Base-by-base conservation (phyloP, 1,284 basidiomycete species). In the Polyporus tsugae region DNA sequence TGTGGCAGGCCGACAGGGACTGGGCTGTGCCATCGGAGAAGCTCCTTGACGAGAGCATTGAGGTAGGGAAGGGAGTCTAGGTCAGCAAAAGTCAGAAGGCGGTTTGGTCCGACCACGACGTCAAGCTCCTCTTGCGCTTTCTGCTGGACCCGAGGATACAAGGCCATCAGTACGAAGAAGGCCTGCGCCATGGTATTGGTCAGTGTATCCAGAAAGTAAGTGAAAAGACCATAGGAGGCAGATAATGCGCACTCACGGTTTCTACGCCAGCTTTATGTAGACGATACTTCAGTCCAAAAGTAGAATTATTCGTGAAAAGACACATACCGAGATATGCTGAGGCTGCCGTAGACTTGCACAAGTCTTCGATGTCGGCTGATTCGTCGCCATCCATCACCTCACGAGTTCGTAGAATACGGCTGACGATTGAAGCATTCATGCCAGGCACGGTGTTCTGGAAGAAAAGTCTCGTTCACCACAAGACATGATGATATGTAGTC, bases 61-160 rank as follows among this genome's bases (percentile, higher is more conserved):
- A 80, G 64, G 64, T 80, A 81, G 0, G 79, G 77, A 17, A 82
- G 62, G 6, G 62, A 53, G 1, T 64, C 58, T 6, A 74, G 61
- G 58, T 82, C 80, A 4, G 63, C 65, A 38, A 80, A 76, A 5
- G 69, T 72, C 0, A 81, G 81, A 4, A 81, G 64, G 19, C 78
- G 70, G 2, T 73, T 70, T 2, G 38, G 22, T 11, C 78, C 78
- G 39, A 79, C 65, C 7, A 79, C 74, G 5, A 49, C 36, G 62
- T 81, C 79, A 17, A 81, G 62, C 62, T 81, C 78, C 38, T 63
- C 70, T 57, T 79, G 79, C 4, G 79, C 80, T 35, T 74, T 74
- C 29, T 66, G 65, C 62, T 78, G 78, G 6, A 78, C 68, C 2
- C 76, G 73, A 5, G 78, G 79, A 53, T 76, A 66, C 19, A 75